Evolutionary conservation across 495 filamentous ascomycete genomes (phyloP).

Genomic region (Hypoxylon cercidicola): DNA sequence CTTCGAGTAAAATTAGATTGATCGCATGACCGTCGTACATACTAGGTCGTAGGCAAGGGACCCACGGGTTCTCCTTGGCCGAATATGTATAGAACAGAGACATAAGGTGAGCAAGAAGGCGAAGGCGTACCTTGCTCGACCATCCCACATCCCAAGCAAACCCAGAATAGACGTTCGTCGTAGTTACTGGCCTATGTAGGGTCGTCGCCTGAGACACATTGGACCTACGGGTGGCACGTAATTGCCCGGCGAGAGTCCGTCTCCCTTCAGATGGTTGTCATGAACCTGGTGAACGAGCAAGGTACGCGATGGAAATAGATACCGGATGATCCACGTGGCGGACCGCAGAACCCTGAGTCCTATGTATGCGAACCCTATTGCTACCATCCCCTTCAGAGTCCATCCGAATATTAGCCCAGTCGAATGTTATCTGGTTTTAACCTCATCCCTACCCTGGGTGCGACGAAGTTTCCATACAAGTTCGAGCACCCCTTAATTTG

Average conservation of each 20-base stretch:
- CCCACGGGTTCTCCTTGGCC: not conserved
- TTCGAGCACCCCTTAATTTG: too few species aligned
- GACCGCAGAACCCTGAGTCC: not conserved
- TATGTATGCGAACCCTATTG: not conserved
- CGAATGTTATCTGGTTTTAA: too few species aligned
- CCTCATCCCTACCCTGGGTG: too few species aligned
- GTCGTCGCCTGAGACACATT: not conserved
- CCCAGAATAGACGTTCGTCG: not conserved
- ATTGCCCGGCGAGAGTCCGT: not conserved
- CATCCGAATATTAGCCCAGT: too few species aligned
- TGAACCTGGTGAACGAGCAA: not conserved
- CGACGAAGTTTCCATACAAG: too few species aligned
- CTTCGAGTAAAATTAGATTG: not conserved
- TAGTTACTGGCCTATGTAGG: not conserved
- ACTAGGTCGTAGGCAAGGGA: not conserved
- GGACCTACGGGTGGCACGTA: not conserved
- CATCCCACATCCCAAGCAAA: not conserved
- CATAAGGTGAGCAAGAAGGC: not conserved
- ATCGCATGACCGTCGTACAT: not conserved
- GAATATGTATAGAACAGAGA: not conserved
- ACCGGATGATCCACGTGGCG: slow-evolving; percentile 15
- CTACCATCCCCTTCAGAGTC: not conserved
- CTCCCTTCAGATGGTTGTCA: not conserved
- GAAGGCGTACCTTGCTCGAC: not conserved
- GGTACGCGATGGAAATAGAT: slow-evolving; percentile 1